phyloP scores from a whole-genome alignment of 1,139 yeast species.

The Blastobotrys elegans region DNA sequence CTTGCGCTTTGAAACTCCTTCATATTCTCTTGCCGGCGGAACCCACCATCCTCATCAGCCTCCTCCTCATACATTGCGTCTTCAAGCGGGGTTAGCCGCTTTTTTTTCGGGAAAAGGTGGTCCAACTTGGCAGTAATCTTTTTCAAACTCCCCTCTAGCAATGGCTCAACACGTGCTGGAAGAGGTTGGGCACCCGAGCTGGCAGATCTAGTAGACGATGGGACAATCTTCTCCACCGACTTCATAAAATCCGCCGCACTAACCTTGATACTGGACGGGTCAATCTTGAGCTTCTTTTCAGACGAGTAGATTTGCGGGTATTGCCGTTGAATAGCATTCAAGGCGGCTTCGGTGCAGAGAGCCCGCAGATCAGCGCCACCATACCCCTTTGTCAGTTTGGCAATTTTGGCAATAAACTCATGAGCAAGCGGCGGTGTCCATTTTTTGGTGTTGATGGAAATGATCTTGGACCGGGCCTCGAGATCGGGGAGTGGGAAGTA shows the following conservation, averaged over 20 bases:
- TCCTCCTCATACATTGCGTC: conserved; percentile 67
- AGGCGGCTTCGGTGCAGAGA: conserved; percentile 91
- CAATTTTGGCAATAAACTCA: conserved; percentile 59
- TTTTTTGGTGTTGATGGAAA: conserved; percentile 78
- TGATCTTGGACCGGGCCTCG: conserved; percentile 70
- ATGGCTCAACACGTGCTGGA: conserved; percentile 65
- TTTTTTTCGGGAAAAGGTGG: conserved; percentile 58
- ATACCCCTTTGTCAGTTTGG: conserved; percentile 85
- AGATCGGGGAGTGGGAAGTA: conserved; percentile 90
- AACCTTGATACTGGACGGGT: conserved; percentile 68
- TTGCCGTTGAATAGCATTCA: conserved; percentile 82
- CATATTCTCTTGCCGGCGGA: conserved; percentile 59
- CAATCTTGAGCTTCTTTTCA: conserved; percentile 65
- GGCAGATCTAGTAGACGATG: conserved; percentile 86
- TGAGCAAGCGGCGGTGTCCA: conserved; percentile 74
- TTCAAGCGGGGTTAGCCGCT: conserved; percentile 55
- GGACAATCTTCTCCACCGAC: conserved; percentile 82
- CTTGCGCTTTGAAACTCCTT: conserved; percentile 53
- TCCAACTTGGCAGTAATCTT: conserved; percentile 48
- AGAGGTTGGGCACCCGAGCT: conserved; percentile 71
- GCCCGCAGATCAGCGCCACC: conserved; percentile 98
- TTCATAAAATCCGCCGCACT: conserved; percentile 82
- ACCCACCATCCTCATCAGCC: conserved; percentile 62
- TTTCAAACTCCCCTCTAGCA: conserved; percentile 49
- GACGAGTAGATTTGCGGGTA: conserved; percentile 90